phyloP scores from a whole-genome alignment of 1,139 yeast species.

The Geotrichum citri-aurantii region DNA sequence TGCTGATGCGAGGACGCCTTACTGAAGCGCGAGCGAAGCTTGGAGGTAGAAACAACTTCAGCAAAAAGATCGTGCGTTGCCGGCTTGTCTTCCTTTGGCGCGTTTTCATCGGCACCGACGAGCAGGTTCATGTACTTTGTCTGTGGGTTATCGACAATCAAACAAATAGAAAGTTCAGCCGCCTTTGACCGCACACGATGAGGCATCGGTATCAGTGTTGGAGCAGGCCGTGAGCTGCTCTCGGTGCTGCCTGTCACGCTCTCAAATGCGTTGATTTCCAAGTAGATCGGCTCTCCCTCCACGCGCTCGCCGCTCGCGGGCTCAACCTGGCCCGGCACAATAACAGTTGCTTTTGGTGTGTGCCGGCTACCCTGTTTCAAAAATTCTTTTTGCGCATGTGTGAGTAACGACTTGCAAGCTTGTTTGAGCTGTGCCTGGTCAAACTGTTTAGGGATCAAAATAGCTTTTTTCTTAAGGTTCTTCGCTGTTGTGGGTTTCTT shows the following conservation, averaged over 20 bases:
- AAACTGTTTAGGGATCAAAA: constrained; percentile 16
- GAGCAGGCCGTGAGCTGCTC: neutral
- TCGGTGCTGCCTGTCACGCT: constrained; percentile 1
- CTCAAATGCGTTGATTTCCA: constrained; percentile 12
- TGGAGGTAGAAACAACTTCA: constrained; percentile 27
- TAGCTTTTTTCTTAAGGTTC: neutral
- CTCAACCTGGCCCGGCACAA: neutral
- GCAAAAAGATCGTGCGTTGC: constrained; percentile 26
- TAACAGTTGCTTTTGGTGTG: neutral
- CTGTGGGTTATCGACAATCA: constrained; percentile 29
- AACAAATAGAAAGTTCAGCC: constrained; percentile 23
- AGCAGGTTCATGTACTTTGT: constrained; percentile 22
- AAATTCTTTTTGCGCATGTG: constrained; percentile 11
- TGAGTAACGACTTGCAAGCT: constrained; percentile 14
- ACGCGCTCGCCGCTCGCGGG: neutral
- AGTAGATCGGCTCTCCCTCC: constrained; percentile 14
- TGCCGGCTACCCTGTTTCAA: neutral
- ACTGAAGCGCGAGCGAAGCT: constrained; percentile 23
- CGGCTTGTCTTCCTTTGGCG: constrained; percentile 11
- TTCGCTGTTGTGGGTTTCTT: neutral
- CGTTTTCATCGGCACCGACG: constrained; percentile 20
- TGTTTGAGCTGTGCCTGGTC: constrained; percentile 15
- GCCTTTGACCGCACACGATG: constrained; percentile 23
- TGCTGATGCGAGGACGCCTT: constrained; percentile 14
- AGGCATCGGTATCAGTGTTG: constrained; percentile 25